Base-by-base conservation (phyloP, 169 alveolate genomes). In the Plasmodium chabaudi region DNA sequence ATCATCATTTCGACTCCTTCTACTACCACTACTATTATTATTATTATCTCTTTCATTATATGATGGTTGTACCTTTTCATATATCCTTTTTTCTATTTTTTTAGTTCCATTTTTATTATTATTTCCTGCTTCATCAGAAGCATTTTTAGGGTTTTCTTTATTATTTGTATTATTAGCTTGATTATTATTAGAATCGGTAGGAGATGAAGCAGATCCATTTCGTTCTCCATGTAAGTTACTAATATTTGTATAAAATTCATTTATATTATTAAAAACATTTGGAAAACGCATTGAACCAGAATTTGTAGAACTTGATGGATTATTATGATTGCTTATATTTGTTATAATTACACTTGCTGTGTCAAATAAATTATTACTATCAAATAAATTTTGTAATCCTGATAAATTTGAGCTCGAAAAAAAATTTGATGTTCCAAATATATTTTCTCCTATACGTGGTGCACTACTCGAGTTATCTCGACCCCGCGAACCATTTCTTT, bases 71-170 rank as follows among this genome's bases (percentile, higher is more conserved):
- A 75, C 74, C 19, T 61, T 75, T 46, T 75, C 88, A 56, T 75
- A 75, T n/a, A 75, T 61, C 27, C 88, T 53, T 15, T 75, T 75
- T 49, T 75, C 88, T 21, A 44, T 75, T 17, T 75, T 75, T 44
- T 75, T 75, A 0, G 69, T 51, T 1, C 59, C 59, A 51, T 15
- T 51, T 4, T 15, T 51, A 9, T 15, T 13, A 15, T 51, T 15
- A 13, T 51, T 51, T 51, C 59, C 59, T 9, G 7, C 0, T 0
- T 51, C 59, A 12, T 15, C 59, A 51, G 23, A 13, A 13, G 0
- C 6, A 13, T 51, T 15, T 51, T 51, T 12, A 7, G 9, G 19
- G 0, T 6, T 21, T 51, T 51, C 59, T 15, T 51, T 51, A 51
- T 51, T 2, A 51, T 13, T 15, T 15, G n/a, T 15, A 51, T 51